Evolutionary conservation across 2,329 filamentous ascomycete genomes (phyloP).

Genomic region (Malbranchea zuffiana): DNA sequence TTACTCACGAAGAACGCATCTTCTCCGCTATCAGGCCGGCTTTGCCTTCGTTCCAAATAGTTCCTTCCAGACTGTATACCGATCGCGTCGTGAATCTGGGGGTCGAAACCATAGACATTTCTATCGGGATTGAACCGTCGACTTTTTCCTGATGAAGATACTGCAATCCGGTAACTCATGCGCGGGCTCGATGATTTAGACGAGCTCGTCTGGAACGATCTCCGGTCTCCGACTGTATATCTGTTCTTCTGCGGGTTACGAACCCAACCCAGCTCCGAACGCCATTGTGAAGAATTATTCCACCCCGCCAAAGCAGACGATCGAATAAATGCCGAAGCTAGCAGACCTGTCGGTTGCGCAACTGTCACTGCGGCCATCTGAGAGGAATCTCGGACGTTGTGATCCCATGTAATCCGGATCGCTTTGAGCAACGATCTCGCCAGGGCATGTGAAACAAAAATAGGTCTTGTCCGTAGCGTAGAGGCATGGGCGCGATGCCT

Average conservation of each 20-base stretch:
- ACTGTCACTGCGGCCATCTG: constrained; percentile 25
- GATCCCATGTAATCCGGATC: constrained; percentile 17
- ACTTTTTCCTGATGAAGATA: constrained; percentile 65
- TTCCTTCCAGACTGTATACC: constrained; percentile 27
- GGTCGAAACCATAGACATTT: constrained; percentile 63
- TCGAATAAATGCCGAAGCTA: constrained; percentile 2
- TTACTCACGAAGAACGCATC: constrained; percentile 90
- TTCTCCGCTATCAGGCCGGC: constrained; percentile 70
- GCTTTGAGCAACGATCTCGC: constrained; percentile 13
- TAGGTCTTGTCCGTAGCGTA: constrained; percentile 3
- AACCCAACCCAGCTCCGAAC: constrained; percentile 5
- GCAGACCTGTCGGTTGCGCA: constrained; percentile 24
- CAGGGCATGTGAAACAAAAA: constrained; percentile 14
- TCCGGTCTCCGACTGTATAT: constrained; percentile 2
- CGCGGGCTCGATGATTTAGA: constrained; percentile 22
- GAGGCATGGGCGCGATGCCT: constrained; percentile 10
- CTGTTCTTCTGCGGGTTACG: constrained; percentile 6
- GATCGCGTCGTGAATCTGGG: constrained; percentile 29
- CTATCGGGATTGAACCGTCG: constrained; percentile 55
- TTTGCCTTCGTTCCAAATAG: constrained; percentile 48
- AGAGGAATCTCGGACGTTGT: constrained; percentile 16
- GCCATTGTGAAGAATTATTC: constrained; percentile 11
- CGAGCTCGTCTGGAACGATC: constrained; percentile 24
- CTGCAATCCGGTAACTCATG: constrained; percentile 59
- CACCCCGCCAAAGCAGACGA: constrained; percentile 9